A percentile compares a stretch with the other conserved stretches of the same genome.
These are phyloP conservation scores for Solanum sejunctum DNA, from an alignment of 257 asterid species.

Conservation along the genomic window DNA sequence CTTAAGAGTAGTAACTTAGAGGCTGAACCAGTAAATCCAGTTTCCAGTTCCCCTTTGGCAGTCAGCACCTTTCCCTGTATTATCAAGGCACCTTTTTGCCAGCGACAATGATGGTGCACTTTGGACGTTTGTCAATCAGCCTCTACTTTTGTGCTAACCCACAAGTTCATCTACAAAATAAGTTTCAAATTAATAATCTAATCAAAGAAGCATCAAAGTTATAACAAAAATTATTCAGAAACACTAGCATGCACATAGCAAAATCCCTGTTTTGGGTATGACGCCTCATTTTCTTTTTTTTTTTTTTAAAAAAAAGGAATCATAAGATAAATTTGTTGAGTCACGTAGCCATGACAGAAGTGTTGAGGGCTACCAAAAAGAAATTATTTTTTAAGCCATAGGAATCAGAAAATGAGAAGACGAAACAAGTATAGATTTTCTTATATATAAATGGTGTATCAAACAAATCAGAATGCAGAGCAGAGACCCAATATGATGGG, in stretches of 20 bases:
- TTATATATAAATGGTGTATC: not conserved
- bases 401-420: not conserved
- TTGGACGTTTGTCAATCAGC: not conserved
- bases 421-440: not conserved
- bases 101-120: not conserved
- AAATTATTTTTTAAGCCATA: not conserved
- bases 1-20: not conserved
- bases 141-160: not conserved
- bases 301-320: not conserved
- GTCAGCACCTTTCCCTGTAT: not conserved
- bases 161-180: not conserved
- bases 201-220: not conserved
- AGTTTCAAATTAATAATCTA: not conserved
- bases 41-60: not conserved
- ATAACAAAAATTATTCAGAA: not conserved
- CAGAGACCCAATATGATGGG: not conserved
- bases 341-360: not conserved
- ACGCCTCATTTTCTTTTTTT: not conserved
- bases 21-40: not conserved
- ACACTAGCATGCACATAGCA: not conserved
- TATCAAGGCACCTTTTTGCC: not conserved
- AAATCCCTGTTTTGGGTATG: not conserved
- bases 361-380: not conserved
- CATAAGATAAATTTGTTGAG: not conserved
- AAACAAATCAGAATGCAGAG: not conserved